Evolutionary conservation across 2,329 filamentous ascomycete species (phyloP).

Genomic region (Clarireedia sp.): DNA sequence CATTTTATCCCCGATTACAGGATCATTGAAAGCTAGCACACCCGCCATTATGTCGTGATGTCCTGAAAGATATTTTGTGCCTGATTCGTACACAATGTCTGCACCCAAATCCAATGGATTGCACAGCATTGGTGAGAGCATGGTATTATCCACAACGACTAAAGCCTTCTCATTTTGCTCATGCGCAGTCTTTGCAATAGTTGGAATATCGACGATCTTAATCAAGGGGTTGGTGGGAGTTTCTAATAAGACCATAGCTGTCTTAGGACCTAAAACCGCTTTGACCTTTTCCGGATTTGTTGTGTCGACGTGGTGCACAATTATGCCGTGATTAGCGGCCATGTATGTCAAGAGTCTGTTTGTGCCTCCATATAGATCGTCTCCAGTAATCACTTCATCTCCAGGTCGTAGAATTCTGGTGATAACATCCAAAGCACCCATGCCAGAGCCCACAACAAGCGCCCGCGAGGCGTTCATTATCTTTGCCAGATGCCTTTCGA

Average conservation of each 20-base stretch:
- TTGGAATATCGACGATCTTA: constrained; percentile 88
- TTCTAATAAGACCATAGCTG: constrained; percentile 90
- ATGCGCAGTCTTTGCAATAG: constrained; percentile 70
- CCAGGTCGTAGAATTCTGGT: constrained; percentile 82
- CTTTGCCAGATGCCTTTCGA: constrained; percentile 95
- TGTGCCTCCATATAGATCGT: constrained; percentile 93
- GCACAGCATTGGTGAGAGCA: constrained; percentile 90
- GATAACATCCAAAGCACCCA: constrained; percentile 96
- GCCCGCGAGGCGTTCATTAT: constrained; percentile 94
- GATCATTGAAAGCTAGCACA: constrained; percentile 84
- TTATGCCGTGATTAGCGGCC: constrained; percentile 78
- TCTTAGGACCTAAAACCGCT: constrained; percentile 66
- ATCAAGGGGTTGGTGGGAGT: constrained; percentile 96
- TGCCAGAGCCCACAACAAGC: constrained; percentile 89
- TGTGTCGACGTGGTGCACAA: constrained; percentile 95
- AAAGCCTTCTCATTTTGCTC: constrained; percentile 69
- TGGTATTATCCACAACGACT: constrained; percentile 95
- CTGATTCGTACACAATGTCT: constrained; percentile 94
- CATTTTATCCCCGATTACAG: constrained; percentile 73
- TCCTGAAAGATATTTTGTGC: constrained; percentile 94
- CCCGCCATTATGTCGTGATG: constrained; percentile 99
- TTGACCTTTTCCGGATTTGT: constrained; percentile 67
- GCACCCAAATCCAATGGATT: constrained; percentile 93
- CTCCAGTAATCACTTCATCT: constrained; percentile 94
- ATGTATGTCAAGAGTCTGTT: constrained; percentile 91